These are phyloP conservation scores for Colletotrichum tropicale DNA, from an alignment of 2,329 filamentous ascomycete species.

Conservation along the genomic window DNA sequence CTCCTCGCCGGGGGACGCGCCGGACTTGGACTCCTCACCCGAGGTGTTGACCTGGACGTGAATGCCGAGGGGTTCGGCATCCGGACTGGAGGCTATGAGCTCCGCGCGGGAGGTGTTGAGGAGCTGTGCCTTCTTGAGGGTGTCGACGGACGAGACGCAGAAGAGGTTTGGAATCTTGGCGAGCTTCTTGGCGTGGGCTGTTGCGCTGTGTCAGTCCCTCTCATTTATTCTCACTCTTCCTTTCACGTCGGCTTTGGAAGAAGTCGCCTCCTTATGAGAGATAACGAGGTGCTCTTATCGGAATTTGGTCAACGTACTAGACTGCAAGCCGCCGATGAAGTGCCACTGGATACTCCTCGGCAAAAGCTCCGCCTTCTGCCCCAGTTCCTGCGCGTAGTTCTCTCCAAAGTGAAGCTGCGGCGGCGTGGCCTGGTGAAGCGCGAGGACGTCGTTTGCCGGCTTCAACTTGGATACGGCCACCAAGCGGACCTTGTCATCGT, in stretches of 20 bases:
- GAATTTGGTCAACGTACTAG: slow-evolving; percentile 45
- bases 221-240: not conserved
- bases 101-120: slow-evolving; percentile 78
- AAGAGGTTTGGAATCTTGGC: slow-evolving; percentile 88
- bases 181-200: slow-evolving; percentile 82
- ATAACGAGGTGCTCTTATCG: not conserved
- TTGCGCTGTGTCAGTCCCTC: slow-evolving; percentile 41
- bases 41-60: slow-evolving; percentile 97
- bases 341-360: slow-evolving; percentile 86
- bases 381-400: slow-evolving; percentile 92
- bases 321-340: slow-evolving; percentile 94
- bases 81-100: slow-evolving; percentile 46
- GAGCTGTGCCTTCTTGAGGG: slow-evolving; percentile 82
- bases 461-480: slow-evolving; percentile 98
- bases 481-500: slow-evolving; percentile 68
- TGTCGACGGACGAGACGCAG: slow-evolving; percentile 91
- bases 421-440: slow-evolving; percentile 68
- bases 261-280: not conserved
- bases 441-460: slow-evolving; percentile 87
- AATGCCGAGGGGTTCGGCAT: slow-evolving; percentile 62
- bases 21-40: slow-evolving; percentile 84
- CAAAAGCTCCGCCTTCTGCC: slow-evolving; percentile 82
- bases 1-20: slow-evolving; percentile 71
- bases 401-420: slow-evolving; percentile 80
- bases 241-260: not conserved